A percentile compares a stretch with the other conserved stretches of the same genome.
Evolutionary conservation across 352 stramenopile genomes (phyloP).

Genomic region (Aphanomyces astaci): DNA sequence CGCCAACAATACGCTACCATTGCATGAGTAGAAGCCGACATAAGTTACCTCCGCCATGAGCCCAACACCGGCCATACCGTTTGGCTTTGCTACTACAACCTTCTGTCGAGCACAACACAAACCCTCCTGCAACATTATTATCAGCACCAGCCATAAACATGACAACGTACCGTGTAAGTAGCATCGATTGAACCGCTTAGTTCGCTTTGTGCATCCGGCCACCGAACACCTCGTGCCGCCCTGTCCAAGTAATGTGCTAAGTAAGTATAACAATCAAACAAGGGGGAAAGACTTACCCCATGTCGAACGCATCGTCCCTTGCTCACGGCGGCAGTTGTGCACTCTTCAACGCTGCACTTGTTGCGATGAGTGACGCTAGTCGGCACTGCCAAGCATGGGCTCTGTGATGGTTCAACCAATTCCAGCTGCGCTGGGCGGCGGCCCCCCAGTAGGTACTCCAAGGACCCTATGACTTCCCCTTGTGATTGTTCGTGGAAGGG

Average conservation of each 20-base stretch:
- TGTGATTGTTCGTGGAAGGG: too few species aligned
- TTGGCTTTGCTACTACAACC: slow-evolving; percentile 22
- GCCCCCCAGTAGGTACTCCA: too few species aligned
- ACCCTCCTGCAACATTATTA: slow-evolving; percentile 5
- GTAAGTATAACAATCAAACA: neutral
- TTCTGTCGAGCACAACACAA: slow-evolving; percentile 2
- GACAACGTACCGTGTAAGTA: slow-evolving; percentile 19
- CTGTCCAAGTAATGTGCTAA: neutral
- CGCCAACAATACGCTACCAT: neutral
- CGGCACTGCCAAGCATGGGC: neutral
- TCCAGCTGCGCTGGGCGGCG: too few species aligned
- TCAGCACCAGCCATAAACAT: neutral
- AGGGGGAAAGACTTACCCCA: neutral
- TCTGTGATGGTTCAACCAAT: too few species aligned
- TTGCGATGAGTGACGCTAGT: slow-evolving; percentile 2
- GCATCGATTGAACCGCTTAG: slow-evolving; percentile 23
- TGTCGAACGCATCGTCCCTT: slow-evolving; percentile 15
- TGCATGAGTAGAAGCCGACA: neutral
- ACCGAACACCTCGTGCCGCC: slow-evolving; percentile 18
- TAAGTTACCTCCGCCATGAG: slow-evolving; percentile 21
- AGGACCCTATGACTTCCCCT: too few species aligned
- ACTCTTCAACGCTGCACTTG: slow-evolving; percentile 9
- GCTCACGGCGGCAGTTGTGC: slow-evolving; percentile 17
- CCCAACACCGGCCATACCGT: slow-evolving; percentile 16
- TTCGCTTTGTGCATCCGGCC: slow-evolving; percentile 17